Evolutionary conservation across 1,139 yeast species (phyloP).

Genomic region (Geotrichum fermentans): DNA sequence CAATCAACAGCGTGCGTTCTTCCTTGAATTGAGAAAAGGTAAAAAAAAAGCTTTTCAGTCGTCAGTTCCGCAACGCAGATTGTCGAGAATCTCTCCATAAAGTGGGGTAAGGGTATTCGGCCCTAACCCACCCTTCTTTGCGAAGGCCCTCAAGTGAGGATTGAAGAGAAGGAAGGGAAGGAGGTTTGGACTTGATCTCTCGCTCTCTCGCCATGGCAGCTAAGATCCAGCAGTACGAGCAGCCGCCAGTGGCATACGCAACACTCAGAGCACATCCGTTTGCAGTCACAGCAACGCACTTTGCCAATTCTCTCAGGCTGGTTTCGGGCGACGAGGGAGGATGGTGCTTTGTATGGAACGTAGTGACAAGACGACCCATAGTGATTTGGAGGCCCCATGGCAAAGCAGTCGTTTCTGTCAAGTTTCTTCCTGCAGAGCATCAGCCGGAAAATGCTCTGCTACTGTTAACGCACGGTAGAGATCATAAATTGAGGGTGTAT

Average conservation of each 20-base stretch:
- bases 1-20: too few relatives aligned
- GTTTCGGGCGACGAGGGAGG: conserved; percentile 39
- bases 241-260: conserved; percentile 13
- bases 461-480: conserved; percentile 41
- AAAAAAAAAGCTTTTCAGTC: too few relatives aligned
- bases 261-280: conserved; percentile 34
- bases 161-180: too few relatives aligned
- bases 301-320: conserved; percentile 20
- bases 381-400: conserved; percentile 37
- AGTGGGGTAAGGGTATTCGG: too few relatives aligned
- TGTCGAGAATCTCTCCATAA: too few relatives aligned
- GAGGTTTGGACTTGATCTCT: too few relatives aligned
- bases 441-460: neutral
- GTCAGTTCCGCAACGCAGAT: too few relatives aligned
- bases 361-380: conserved; percentile 37
- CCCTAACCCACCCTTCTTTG: too few relatives aligned
- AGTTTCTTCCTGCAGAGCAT: conserved; percentile 8
- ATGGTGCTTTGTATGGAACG: conserved; percentile 39
- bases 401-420: conserved; percentile 32
- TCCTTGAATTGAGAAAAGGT: too few relatives aligned
- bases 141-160: too few relatives aligned
- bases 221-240: neutral
- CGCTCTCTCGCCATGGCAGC: too few relatives aligned
- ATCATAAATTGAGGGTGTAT: conserved; percentile 35
- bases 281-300: conserved; percentile 30